Percentiles rank a stretch among this genome's conserved stretches.
phyloP scores from a whole-genome alignment of 1,284 basidiomycete species.

The Volvariella volvacea region DNA sequence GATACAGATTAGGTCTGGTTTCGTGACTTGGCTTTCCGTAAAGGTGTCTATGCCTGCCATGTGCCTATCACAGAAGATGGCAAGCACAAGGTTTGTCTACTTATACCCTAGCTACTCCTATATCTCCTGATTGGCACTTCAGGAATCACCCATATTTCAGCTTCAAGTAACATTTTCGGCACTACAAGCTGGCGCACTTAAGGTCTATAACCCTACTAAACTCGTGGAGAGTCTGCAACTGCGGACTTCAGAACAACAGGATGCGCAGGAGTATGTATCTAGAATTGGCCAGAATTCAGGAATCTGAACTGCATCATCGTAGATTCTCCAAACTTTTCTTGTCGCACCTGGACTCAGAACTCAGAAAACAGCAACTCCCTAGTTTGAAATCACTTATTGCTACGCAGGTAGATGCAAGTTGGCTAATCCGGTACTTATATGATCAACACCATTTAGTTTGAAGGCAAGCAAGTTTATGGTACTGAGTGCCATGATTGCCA shows the following conservation, averaged over 20 bases:
- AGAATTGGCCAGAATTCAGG: not conserved
- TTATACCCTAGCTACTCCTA: not conserved
- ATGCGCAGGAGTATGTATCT: conserved; percentile 83
- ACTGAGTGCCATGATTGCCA: conserved; percentile 71
- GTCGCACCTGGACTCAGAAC: conserved; percentile 78
- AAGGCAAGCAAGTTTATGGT: conserved; percentile 75
- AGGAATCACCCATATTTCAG: conserved; percentile 71
- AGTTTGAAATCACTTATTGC: conserved; percentile 59
- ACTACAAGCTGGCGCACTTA: conserved; percentile 64
- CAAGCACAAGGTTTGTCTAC: conserved; percentile 43
- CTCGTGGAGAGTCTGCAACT: conserved; percentile 80
- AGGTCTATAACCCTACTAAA: conserved; percentile 74
- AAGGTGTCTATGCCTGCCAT: conserved; percentile 56
- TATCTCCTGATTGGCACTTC: conserved; percentile 1
- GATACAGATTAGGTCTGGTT: conserved; percentile 56
- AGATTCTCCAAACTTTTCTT: conserved; percentile 95
- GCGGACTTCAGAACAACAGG: conserved; percentile 81
- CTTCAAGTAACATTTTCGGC: conserved; percentile 77
- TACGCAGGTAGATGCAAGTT: conserved; percentile 47
- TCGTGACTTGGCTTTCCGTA: conserved; percentile 57
- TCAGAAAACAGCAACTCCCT: conserved; percentile 65
- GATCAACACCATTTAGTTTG: conserved; percentile 51
- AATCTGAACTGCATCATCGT: conserved; percentile 2
- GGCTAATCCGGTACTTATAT: not conserved
- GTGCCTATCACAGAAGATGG: conserved; percentile 43